Evolutionary conservation across 2,329 filamentous ascomycete genomes (phyloP).

Genomic region (Drechslera avenae): DNA sequence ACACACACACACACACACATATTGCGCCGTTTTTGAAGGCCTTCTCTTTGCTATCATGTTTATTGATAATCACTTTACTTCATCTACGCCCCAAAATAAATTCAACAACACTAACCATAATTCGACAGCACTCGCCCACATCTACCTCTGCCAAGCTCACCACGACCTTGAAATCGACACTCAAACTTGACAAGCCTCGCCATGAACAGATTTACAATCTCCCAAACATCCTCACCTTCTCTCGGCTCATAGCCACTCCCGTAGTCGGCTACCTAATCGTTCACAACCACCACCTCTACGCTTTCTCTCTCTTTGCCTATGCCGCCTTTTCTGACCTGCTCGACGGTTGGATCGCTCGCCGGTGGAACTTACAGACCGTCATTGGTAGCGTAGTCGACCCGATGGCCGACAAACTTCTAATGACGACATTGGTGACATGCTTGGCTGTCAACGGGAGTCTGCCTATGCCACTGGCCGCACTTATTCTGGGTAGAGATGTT

Average conservation of each 20-base stretch:
- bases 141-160: slow-evolving; percentile 30
- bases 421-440: slow-evolving; percentile 89
- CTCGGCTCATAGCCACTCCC: slow-evolving; percentile 81
- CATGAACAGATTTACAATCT: slow-evolving; percentile 93
- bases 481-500: slow-evolving; percentile 88
- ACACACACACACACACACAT: too few species aligned
- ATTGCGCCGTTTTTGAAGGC: too few species aligned
- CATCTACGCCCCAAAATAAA: background rate
- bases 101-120: slow-evolving; percentile 3
- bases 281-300: slow-evolving; percentile 77
- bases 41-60: too few species aligned
- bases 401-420: slow-evolving; percentile 94
- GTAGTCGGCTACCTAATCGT: slow-evolving; percentile 87
- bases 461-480: slow-evolving; percentile 82
- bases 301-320: slow-evolving; percentile 86
- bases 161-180: slow-evolving; percentile 36
- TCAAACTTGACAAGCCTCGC: slow-evolving; percentile 41
- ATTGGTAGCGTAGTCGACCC: slow-evolving; percentile 88
- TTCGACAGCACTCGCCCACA: slow-evolving; percentile 4
- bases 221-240: slow-evolving; percentile 91
- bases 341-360: slow-evolving; percentile 90
- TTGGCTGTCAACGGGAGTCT: slow-evolving; percentile 82
- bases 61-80: too few species aligned
- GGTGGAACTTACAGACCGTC: slow-evolving; percentile 87
- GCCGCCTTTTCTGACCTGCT: slow-evolving; percentile 89